Base-by-base conservation (phyloP, 2,329 filamentous ascomycete genomes). In the Pezicula carpinea region DNA sequence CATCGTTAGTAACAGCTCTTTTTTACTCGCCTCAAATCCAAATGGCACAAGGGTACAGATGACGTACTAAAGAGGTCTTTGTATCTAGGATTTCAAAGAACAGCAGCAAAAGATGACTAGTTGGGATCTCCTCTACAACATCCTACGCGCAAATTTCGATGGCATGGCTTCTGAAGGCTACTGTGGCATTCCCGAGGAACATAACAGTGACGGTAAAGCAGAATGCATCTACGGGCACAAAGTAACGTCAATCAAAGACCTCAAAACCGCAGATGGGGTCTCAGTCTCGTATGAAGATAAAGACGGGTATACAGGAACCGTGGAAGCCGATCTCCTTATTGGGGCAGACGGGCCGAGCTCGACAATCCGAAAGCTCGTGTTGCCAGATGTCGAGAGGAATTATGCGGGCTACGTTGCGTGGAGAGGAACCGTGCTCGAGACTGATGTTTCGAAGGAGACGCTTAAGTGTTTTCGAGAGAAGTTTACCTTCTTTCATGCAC, bases 401-500 rank as follows among this genome's bases (percentile, higher is more conserved):
- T 57, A 57, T 48, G 51, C 40, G 5, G 57, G 55, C 4, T 57
- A 57, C 42, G 45, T 54, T 13, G 49, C 44, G 2, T 54, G 70
- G 21, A 59, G 71, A 8, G 71, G 71, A 2, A 71, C 68, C 0
- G 55, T 73, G 3, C 55, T 50, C 3, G 70, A 74, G 51, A 45
- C 52, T n/a, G 63, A 67, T 31, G 63, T 66, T 4, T 66, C 63
- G 21, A 59, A 62, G 17, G 51, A 61, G 4, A 55, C 67, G 6
- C 61, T 54, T 33, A 57, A 61, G 14, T 60, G 62, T 1, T 67
- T 71, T 42, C 53, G 56, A 43, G 59, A 69, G 18, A 58, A 63
- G 2, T 70, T 72, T 47, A 69, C 66, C 5, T 71, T 68, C 57
- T 72, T 64, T 55, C 65, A 69, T 46, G 53, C 55, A 5, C 60